A percentile compares a stretch with the other conserved stretches of the same genome.
Evolutionary conservation across 2,329 filamentous ascomycete genomes (phyloP).

Genomic region (Dactylellina drechsleri): DNA sequence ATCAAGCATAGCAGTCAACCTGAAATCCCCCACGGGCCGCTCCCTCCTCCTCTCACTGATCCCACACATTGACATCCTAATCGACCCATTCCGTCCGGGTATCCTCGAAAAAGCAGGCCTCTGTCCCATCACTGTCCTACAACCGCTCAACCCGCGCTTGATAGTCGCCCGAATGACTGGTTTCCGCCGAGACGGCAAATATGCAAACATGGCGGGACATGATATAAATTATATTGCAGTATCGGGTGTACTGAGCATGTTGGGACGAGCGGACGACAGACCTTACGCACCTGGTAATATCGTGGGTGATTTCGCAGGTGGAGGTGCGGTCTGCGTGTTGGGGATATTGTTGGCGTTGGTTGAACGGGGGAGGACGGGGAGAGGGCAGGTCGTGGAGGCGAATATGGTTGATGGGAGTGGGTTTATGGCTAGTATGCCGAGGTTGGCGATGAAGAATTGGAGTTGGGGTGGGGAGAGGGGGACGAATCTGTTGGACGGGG

Average conservation of each 20-base stretch:
- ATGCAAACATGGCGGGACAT: constrained; percentile 62
- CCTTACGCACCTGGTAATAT: constrained; percentile 86
- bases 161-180: constrained; percentile 89
- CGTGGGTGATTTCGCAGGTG: constrained; percentile 89
- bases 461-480: constrained; percentile 74
- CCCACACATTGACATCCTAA: constrained; percentile 76
- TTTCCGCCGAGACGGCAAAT: constrained; percentile 86
- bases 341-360: constrained; percentile 84
- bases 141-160: constrained; percentile 74
- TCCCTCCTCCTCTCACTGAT: constrained; percentile 75
- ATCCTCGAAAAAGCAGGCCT: constrained; percentile 87
- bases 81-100: constrained; percentile 92
- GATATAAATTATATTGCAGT: constrained; percentile 89
- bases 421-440: constrained; percentile 81
- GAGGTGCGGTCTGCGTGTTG: constrained; percentile 81
- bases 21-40: constrained; percentile 74
- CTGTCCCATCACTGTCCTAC: constrained; percentile 74
- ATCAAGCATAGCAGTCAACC: constrained; percentile 79
- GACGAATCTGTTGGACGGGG: constrained; percentile 76
- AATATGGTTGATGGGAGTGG: constrained; percentile 95
- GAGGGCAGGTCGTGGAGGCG: constrained; percentile 88
- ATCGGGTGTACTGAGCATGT: constrained; percentile 78
- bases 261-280: constrained; percentile 68
- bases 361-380: constrained; percentile 71
- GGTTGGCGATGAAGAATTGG: constrained; percentile 72